Conservation (phyloP, 352 stramenopile species). For the Pythium biforme region DNA sequence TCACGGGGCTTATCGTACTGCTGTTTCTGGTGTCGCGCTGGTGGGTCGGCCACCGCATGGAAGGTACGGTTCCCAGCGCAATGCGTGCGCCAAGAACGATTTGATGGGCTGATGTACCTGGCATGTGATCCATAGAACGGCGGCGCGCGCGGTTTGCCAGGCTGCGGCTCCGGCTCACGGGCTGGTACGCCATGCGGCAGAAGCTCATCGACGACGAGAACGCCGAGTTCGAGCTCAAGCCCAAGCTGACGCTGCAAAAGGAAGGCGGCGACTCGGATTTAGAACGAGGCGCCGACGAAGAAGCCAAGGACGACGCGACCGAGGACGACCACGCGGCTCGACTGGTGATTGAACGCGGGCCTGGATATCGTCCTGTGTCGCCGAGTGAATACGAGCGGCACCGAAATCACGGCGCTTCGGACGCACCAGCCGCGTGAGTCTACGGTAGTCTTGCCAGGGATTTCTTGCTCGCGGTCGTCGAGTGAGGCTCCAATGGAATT, state of each 20-base stretch:
- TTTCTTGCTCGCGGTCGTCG: neutral
- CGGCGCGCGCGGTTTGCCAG: constrained; percentile 16
- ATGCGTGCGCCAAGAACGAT: neutral
- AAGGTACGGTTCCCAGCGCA: neutral
- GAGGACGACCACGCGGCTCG: neutral
- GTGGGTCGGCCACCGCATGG: constrained; percentile 11
- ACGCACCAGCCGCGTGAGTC: neutral
- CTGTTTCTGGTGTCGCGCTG: constrained; percentile 9
- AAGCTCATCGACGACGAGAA: constrained; percentile 24
- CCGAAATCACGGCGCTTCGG: neutral
- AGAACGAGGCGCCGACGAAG: neutral
- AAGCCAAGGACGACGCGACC: neutral
- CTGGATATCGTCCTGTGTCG: constrained; percentile 15
- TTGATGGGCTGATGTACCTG: neutral
- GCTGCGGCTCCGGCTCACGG: constrained; percentile 13
- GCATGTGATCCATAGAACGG: neutral
- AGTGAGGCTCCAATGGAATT: no score
- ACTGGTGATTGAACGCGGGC: constrained; percentile 16
- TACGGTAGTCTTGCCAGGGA: neutral
- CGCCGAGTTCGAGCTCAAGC: neutral
- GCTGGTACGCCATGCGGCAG: constrained; percentile 20
- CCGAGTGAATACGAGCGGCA: constrained; percentile 22
- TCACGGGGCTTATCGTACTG: constrained; percentile 10
- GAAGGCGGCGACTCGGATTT: neutral
- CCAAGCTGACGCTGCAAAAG: constrained; percentile 8